phyloP scores from a whole-genome alignment of 2,329 filamentous ascomycete genomes.

The Elsinoe perseae region DNA sequence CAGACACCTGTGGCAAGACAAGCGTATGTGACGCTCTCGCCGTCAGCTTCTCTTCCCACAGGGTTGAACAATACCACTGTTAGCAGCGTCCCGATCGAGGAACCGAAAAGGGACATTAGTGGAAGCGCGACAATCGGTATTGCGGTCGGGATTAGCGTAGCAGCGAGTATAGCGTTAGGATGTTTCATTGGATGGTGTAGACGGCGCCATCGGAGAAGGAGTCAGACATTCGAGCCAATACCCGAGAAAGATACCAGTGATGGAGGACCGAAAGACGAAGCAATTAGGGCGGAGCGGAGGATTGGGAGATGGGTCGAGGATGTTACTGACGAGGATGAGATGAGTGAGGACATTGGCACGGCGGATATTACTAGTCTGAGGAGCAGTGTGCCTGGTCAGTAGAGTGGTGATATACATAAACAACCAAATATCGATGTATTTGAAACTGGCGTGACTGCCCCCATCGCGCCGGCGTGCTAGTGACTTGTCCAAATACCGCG shows the following conservation, averaged over 20 bases:
- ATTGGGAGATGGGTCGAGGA: background rate
- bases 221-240: background rate
- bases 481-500: no score
- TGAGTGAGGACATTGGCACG: background rate
- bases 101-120: background rate
- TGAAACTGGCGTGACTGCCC: no score
- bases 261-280: background rate
- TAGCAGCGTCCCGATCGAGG: no score
- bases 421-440: no score
- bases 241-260: background rate
- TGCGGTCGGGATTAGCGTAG: background rate
- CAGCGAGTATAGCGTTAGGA: background rate
- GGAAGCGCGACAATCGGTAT: background rate
- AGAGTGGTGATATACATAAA: no score
- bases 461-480: no score
- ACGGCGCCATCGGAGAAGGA: background rate
- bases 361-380: background rate
- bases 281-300: background rate
- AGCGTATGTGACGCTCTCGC: no score
- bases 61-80: no score
- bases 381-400: background rate
- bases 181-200: background rate
- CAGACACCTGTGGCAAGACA: no score
- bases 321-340: background rate
- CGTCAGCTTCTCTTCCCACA: no score